Base-by-base conservation (phyloP, 768 basidiomycete species). In the Lanmaoa rubissima region DNA sequence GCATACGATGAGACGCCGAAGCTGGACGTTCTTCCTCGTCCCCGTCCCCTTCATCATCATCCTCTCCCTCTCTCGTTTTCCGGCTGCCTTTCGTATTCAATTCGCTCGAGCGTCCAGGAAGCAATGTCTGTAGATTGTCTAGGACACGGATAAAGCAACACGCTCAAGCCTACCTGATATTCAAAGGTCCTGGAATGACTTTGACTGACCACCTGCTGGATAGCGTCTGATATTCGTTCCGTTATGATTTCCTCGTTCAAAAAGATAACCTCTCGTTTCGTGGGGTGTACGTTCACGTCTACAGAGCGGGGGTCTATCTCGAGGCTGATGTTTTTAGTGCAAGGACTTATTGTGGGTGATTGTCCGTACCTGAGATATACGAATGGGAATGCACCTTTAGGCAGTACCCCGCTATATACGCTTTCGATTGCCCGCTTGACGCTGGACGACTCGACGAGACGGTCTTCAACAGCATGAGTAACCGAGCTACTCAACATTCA, bases 241-340 rank as follows among this genome's bases (percentile, higher is more conserved):
- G 87, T 87, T 65, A 98, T 91, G 14, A 74, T 77, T 51, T 98
- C 96, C 69, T 98, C 94, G 59, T 97, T 85, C 48, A 98, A 71
- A 65, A 98, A 98, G 62, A 94, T 92, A 1, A 98, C 94, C 69
- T 98, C 95, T 44, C 90, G 88, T 70, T 99, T 99, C 2, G 97
- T 98, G 0, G 96, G 97, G 68, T 98, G 95, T 9, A 98, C 94
- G 64, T 99, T 99, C 52, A 98, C 95, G 64, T 99, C 97, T 17
- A 99, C 88, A 26, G 89, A 85, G 32, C 84, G 81, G 0, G 94
- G 93, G 58, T 94, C 87, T 62, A 98, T 87, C 41, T 86, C 78
- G 42, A 98, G 71, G 62, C 94, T 95, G 57, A 28, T 26, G 45
- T 46, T 42, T 48, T 48, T 14, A 58, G 56, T 48, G 13, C 32